A percentile compares a stretch with the other conserved stretches of the same genome.
These are phyloP conservation scores for Tetrahymena malaccensis DNA, from an alignment of 73 alveolate genomes.

Conservation along the genomic window DNA sequence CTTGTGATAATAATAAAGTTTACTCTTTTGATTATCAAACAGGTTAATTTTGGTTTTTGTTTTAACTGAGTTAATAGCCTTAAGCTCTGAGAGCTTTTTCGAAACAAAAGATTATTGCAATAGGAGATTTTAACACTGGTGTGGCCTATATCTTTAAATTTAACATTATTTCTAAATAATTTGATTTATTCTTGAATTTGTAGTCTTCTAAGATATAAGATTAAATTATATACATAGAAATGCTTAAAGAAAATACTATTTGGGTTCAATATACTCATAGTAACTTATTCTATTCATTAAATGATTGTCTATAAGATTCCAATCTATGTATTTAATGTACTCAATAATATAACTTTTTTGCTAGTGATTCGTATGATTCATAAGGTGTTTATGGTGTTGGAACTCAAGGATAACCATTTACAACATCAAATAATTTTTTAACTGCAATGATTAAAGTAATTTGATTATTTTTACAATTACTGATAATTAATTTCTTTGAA, in stretches of 20 bases:
- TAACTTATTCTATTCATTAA: background rate
- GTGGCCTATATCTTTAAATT: background rate
- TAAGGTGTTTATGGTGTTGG: background rate
- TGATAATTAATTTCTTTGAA: too few relatives aligned
- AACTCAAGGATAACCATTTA: background rate
- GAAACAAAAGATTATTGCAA: background rate
- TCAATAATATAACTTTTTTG: background rate
- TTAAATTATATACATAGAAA: background rate
- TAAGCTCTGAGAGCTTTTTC: background rate
- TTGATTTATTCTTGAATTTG: background rate
- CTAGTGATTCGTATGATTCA: background rate
- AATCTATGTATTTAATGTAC: background rate
- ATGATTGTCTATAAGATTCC: background rate
- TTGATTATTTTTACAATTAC: too few relatives aligned
- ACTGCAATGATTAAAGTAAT: background rate
- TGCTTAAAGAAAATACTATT: background rate
- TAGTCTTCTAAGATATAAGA: background rate
- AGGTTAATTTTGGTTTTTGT: background rate
- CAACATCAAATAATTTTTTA: background rate
- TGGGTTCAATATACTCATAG: background rate
- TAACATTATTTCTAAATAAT: background rate
- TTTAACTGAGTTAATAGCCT: background rate
- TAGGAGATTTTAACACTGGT: background rate
- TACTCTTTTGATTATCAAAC: background rate
- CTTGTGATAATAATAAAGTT: background rate